A percentile compares a stretch with the other conserved stretches of the same genome.
phyloP scores from a whole-genome alignment of 2,329 filamentous ascomycete genomes.

The Pezicula carpinea region DNA sequence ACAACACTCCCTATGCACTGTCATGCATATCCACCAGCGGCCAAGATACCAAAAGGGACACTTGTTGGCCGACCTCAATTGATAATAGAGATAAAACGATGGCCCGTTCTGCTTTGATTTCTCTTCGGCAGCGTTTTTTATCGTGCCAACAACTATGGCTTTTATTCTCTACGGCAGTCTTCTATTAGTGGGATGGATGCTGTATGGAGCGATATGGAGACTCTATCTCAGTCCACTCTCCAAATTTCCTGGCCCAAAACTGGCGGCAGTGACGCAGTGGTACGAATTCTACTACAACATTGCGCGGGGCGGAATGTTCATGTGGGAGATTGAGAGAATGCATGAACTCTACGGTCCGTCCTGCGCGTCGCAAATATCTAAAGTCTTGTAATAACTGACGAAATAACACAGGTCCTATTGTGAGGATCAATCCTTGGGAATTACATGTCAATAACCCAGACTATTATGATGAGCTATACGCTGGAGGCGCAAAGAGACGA shows the following conservation, averaged over 20 bases:
- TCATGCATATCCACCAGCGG: no score
- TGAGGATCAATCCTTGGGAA: constrained; percentile 22
- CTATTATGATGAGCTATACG: constrained; percentile 23
- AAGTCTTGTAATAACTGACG: not conserved
- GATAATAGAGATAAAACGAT: no score
- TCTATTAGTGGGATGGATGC: no score
- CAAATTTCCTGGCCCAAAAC: constrained; percentile 17
- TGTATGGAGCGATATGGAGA: constrained; percentile 4
- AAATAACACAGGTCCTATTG: constrained; percentile 23
- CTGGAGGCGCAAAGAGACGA: not conserved
- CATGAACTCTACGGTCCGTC: constrained; percentile 3
- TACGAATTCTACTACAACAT: constrained; percentile 21
- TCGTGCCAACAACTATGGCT: no score
- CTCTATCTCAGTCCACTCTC: constrained; percentile 19
- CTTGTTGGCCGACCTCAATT: no score
- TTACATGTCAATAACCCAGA: constrained; percentile 26
- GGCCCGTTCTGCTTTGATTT: no score
- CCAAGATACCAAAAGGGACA: no score
- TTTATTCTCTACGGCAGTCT: no score
- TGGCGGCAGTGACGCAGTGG: constrained; percentile 15
- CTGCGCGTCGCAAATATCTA: not conserved
- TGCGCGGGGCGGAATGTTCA: constrained; percentile 5
- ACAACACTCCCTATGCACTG: no score
- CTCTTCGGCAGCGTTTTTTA: no score
- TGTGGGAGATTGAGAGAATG: constrained; percentile 1